Evolutionary conservation across 116 monocot species (phyloP), one percentile per base, ranked within the genome.

Genomic region (Zostera marina): DNA sequence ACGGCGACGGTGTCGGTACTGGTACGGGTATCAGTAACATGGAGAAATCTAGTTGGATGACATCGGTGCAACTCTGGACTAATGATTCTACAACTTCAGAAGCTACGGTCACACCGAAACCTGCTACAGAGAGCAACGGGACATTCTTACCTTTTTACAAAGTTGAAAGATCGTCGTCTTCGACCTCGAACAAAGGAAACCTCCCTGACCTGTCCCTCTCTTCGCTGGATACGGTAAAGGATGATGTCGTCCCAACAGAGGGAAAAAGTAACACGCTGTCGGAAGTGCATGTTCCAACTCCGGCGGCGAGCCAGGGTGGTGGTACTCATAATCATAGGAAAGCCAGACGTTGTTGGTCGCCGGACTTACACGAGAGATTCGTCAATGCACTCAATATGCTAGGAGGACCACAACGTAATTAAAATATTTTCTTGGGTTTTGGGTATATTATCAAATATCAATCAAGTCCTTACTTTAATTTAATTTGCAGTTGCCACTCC

Each of bases 381-480:
- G 94, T 94, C 26, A 81, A 85, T 69, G 94, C 94, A n/a, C 81
- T 94, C 45, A 84, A 94, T 53, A 79, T 77, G 26, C 44, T 94
- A 1, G 94, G 94, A 39, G 88, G 94, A 26, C 80, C 88, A 63
- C 88, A 94, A 77, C 81, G 94, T 94, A 65, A 42, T 5, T 3
- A 11, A 9, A 8, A 13, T 9, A 16, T 48, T 24, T 26, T 3
- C 5, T 32, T 32, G 32, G 32, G 5, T 32, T 32, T 32, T 32
- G 32, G 32, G 32, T 2, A 32, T 32, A 32, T n/a, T n/a, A n/a
- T n/a, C n/a, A n/a, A n/a, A n/a, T 32, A 32, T 32, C 5, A 2
- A 32, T 32, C 32, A 32, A 32, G 4, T 5, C 32, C 32, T 32
- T 32, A 32, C 32, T 32, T 32, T 32, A 1, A 32, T 32, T 32